phyloP scores from a whole-genome alignment of 2,329 filamentous ascomycete species.

The Beauveria rudraprayagi region DNA sequence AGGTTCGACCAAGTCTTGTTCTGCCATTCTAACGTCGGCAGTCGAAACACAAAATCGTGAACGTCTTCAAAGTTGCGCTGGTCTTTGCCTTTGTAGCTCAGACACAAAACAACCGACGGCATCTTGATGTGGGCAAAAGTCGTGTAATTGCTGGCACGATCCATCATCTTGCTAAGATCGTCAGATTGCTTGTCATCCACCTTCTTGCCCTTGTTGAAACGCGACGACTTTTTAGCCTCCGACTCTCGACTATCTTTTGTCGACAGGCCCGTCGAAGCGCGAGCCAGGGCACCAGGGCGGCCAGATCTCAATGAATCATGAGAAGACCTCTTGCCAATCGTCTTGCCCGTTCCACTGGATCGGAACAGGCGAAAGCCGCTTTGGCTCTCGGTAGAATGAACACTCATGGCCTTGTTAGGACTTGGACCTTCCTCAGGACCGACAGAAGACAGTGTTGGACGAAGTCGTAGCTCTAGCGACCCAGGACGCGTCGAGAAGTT shows the following conservation, averaged over 20 bases:
- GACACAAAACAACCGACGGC: conserved; percentile 86
- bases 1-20: conserved; percentile 99
- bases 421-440: conserved; percentile 30
- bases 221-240: conserved; percentile 40
- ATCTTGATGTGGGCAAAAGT: conserved; percentile 93
- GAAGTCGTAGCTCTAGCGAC: conserved; percentile 72
- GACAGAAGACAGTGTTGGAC: conserved; percentile 64
- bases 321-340: conserved; percentile 44
- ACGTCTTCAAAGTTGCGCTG: conserved; percentile 95
- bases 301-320: conserved; percentile 45
- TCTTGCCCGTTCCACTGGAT: conserved; percentile 34
- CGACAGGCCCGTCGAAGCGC: conserved; percentile 34
- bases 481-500: conserved; percentile 57
- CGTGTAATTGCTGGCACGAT: conserved; percentile 92
- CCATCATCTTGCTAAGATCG: conserved; percentile 94
- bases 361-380: conserved; percentile 45
- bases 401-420: conserved; percentile 40
- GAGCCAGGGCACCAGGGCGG: conserved; percentile 35
- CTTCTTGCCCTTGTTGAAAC: conserved; percentile 49
- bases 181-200: conserved; percentile 60
- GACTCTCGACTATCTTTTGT: conserved; percentile 32
- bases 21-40: conserved; percentile 88
- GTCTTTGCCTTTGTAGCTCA: conserved; percentile 94
- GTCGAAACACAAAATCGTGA: conserved; percentile 92
- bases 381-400: conserved; percentile 41